Evolutionary conservation across 345 rosid genomes (phyloP), one percentile per base, ranked within the genome.

Genomic region (Noccaea caerulescens): DNA sequence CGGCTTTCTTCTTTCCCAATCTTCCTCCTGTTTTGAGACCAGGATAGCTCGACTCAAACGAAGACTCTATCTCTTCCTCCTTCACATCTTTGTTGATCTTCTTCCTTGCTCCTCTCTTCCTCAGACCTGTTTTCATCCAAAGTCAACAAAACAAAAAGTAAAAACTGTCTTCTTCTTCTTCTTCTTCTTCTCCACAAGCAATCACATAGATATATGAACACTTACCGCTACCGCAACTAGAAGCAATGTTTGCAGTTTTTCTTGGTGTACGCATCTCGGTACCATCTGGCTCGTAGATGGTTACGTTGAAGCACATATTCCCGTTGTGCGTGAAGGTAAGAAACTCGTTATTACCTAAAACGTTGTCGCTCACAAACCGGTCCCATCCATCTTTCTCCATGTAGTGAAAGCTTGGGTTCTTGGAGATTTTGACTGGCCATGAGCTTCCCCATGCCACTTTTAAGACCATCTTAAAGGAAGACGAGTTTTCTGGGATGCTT

Each of bases 361-460:
- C 54, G 14, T 63, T 70, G 56, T 64, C 61, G 6, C 10, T 76
- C 54, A 76, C 25, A 50, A 76, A 70, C 56, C 50, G 5, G 1
- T 57, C 32, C 76, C 76, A 76, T 57, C 76, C 76, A 14, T 63
- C 60, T 37, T n/a, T n/a, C n/a, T 76, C 71, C 76, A 76, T 76
- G 54, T 47, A 76, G 41, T 56, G 59, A 11, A 57, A 69, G 4
- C 13, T 8, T 57, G 25, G 10, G 59, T 62, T 63, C 12, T 13
- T 70, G 36, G 32, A 63, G 41, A 76, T 42, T 56, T 50, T 57
- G 52, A 76, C 38, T 10, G 32, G 4, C 79, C 79, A 70, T 63
- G 62, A 76, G 37, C 58, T 70, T 56, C 72, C 72, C 71, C 79
- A 76, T 57, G 60, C 11, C 37, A 64, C 6, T 11, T 69, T 49